phyloP scores from a whole-genome alignment of 2,329 filamentous ascomycete genomes.

The Alternaria sp. region DNA sequence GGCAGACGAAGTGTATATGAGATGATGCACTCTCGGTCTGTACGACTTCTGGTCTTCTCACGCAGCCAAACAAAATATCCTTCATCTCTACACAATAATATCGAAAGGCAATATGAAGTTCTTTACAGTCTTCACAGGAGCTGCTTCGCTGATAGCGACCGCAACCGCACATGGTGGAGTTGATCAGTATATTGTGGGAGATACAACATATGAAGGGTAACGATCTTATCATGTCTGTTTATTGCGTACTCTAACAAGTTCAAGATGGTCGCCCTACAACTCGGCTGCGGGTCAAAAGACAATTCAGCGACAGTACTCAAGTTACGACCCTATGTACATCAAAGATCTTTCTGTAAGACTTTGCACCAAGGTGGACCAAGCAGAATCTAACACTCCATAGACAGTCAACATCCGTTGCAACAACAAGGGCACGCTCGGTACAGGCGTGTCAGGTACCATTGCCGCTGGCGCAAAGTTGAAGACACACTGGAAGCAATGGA shows the following conservation, averaged over 20 bases:
- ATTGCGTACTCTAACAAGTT: not conserved
- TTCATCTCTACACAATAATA: slow-evolving; percentile 3
- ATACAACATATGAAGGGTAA: slow-evolving; percentile 36
- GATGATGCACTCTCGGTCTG: not conserved
- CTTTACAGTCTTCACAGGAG: slow-evolving; percentile 22
- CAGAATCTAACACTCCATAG: slow-evolving; percentile 19
- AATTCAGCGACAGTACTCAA: slow-evolving; percentile 40
- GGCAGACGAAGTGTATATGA: slow-evolving; percentile 16
- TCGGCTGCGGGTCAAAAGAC: slow-evolving; percentile 34
- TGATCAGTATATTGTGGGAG: slow-evolving; percentile 35
- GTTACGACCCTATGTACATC: slow-evolving; percentile 38
- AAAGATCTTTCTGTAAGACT: slow-evolving; percentile 34
- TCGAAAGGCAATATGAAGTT: slow-evolving; percentile 33
- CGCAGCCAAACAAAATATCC: not conserved
- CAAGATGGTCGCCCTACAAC: slow-evolving; percentile 43
- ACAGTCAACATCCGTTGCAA: slow-evolving; percentile 45
- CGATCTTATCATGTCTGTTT: not conserved
- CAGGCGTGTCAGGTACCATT: slow-evolving; percentile 54
- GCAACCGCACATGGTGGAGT: slow-evolving; percentile 40
- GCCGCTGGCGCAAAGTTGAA: slow-evolving; percentile 59
- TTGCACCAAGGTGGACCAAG: not conserved
- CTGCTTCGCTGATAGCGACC: slow-evolving; percentile 31
- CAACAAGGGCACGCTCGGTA: slow-evolving; percentile 38
- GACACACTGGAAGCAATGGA: slow-evolving; percentile 65
- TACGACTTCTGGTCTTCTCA: slow-evolving; percentile 3